A percentile compares a stretch with the other conserved stretches of the same genome.
These are phyloP conservation scores for Wickerhamomyces sydowiorum DNA, from an alignment of 805 yeast species.

Conservation along the genomic window DNA sequence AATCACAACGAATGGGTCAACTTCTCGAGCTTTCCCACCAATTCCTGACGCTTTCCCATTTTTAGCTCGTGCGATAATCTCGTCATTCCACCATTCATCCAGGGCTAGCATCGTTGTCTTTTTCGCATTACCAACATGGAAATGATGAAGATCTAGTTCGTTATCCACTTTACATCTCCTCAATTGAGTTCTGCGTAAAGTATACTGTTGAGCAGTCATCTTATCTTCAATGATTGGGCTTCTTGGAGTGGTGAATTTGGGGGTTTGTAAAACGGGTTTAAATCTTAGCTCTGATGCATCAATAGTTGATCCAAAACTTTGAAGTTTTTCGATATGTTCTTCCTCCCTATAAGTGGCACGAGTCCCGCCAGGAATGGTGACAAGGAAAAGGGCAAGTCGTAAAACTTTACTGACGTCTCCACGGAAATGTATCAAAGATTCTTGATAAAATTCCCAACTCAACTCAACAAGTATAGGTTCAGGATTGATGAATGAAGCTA, in stretches of 20 bases:
- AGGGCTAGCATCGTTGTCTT: conserved; percentile 30
- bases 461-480: conserved; percentile 31
- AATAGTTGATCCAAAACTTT: background rate
- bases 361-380: conserved; percentile 24
- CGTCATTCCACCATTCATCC: conserved; percentile 59
- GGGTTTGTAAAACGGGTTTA: background rate
- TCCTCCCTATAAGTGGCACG: conserved; percentile 20
- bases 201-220: conserved; percentile 7
- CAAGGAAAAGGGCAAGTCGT: conserved; percentile 26
- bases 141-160: conserved; percentile 53
- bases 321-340: background rate
- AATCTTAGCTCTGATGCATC: background rate
- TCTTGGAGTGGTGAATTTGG: background rate
- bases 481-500: conserved; percentile 27
- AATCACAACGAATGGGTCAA: conserved; percentile 40
- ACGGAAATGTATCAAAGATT: conserved; percentile 35
- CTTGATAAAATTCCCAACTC: conserved; percentile 32
- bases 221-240: background rate
- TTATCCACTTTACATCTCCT: conserved; percentile 12
- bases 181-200: conserved; percentile 10
- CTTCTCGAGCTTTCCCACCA: conserved; percentile 32
- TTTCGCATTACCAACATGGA: conserved; percentile 42
- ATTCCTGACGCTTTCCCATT: conserved; percentile 30
- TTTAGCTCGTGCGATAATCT: conserved; percentile 36
- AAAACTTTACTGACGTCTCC: conserved; percentile 38